phyloP scores from a whole-genome alignment of 1,284 basidiomycete species.

The Sanghuangporus sanghuang region DNA sequence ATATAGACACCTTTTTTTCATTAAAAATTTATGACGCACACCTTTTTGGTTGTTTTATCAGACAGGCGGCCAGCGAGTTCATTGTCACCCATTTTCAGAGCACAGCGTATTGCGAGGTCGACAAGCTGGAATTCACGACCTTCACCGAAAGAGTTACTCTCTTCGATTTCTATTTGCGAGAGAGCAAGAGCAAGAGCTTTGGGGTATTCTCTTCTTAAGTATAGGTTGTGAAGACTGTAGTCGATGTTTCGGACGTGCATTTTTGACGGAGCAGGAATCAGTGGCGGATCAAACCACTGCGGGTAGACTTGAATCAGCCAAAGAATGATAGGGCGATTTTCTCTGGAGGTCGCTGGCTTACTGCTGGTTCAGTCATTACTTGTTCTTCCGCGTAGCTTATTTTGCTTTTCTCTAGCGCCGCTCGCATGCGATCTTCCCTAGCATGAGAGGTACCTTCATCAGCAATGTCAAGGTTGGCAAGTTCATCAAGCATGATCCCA shows the following conservation, averaged over 20 bases:
- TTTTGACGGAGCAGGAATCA: slow-evolving; percentile 1
- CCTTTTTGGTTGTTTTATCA: slow-evolving; percentile 10
- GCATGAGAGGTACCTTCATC: background rate
- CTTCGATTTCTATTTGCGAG: slow-evolving; percentile 7
- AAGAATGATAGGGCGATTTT: background rate
- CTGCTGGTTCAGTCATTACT: slow-evolving; percentile 10
- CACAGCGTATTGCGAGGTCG: slow-evolving; percentile 14
- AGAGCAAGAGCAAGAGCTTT: slow-evolving; percentile 6
- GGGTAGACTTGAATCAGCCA: background rate
- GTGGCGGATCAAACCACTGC: slow-evolving; percentile 13
- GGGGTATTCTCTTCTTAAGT: slow-evolving; percentile 7
- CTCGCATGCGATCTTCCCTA: slow-evolving; percentile 13
- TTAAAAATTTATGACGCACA: background rate
- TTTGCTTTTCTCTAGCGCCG: slow-evolving; percentile 14
- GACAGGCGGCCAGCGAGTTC: slow-evolving; percentile 6
- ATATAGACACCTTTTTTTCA: background rate
- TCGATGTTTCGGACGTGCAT: slow-evolving; percentile 12
- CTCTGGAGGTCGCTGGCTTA: background rate
- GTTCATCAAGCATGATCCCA: slow-evolving; percentile 4
- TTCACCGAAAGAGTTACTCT: slow-evolving; percentile 4
- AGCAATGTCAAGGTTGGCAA: slow-evolving; percentile 8
- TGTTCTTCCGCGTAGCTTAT: slow-evolving; percentile 4
- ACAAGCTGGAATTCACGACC: slow-evolving; percentile 10
- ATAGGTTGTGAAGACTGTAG: slow-evolving; percentile 14
- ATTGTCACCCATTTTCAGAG: slow-evolving; percentile 1